Evolutionary conservation across 176 grass and related monocot genomes (phyloP).

Genomic region (Chloris gayana): DNA sequence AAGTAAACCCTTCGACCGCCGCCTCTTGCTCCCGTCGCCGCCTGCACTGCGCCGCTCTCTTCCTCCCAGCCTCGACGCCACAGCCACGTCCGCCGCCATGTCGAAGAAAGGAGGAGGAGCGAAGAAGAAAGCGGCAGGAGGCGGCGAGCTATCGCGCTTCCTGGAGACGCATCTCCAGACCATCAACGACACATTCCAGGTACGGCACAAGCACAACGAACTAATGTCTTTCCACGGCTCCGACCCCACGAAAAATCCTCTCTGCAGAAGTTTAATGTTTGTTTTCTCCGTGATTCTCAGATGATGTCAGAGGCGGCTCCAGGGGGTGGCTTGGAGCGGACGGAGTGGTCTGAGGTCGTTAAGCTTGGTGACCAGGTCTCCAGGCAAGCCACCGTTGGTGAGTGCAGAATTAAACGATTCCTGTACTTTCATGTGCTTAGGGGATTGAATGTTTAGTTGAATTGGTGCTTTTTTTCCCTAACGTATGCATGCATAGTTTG

Average conservation of each 20-base stretch:
- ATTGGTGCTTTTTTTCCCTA: background rate
- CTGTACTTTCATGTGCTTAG: background rate
- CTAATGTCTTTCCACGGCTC: background rate
- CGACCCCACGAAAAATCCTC: conserved; percentile 13
- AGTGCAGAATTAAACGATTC: conserved; percentile 9
- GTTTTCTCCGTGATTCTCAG: conserved; percentile 36
- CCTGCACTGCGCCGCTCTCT: background rate
- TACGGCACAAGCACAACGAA: conserved; percentile 22
- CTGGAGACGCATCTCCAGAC: conserved; percentile 53
- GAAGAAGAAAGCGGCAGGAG: conserved; percentile 42
- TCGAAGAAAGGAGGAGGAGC: conserved; percentile 47
- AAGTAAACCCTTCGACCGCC: conserved; percentile 32
- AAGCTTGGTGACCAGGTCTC: conserved; percentile 74
- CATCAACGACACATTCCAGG: conserved; percentile 74
- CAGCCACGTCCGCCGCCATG: conserved; percentile 31
- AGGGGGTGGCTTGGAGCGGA: conserved; percentile 49
- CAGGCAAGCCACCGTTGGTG: conserved; percentile 82
- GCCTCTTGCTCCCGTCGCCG: conserved; percentile 12
- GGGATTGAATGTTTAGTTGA: background rate
- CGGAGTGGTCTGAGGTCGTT: conserved; percentile 78
- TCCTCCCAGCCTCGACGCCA: background rate
- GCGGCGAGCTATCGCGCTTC: conserved; percentile 57
- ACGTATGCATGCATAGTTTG: conserved; percentile 13
- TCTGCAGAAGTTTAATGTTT: background rate
- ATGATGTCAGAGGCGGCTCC: conserved; percentile 57